A percentile compares a stretch with the other conserved stretches of the same genome.
Conservation (phyloP, 495 filamentous ascomycete species). For the Hypoxylon cercidicola region DNA sequence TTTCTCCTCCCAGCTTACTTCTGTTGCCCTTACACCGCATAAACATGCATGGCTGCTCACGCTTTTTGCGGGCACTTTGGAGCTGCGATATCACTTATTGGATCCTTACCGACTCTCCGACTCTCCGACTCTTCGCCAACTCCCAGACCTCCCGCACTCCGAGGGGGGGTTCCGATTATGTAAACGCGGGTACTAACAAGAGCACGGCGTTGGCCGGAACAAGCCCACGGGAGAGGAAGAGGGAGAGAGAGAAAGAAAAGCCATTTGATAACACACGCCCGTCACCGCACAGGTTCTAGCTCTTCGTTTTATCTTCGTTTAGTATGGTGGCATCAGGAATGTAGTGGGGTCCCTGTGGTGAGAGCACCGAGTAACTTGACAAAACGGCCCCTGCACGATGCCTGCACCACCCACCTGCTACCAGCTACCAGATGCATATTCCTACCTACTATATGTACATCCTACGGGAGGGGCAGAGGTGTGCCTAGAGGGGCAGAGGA, state of each 20-base stretch:
- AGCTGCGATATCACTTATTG: conserved; percentile 18
- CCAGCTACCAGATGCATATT: not conserved
- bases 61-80: conserved; percentile 28
- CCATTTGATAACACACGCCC: conserved; percentile 37
- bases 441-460: conserved; percentile 1
- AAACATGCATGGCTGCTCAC: conserved; percentile 39
- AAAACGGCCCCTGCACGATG: conserved; percentile 26
- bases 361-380: conserved; percentile 25
- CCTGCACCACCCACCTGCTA: conserved; percentile 40
- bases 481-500: too few species aligned
- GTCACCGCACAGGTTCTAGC: conserved; percentile 37
- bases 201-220: conserved; percentile 36
- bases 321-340: conserved; percentile 47
- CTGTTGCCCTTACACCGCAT: conserved; percentile 39
- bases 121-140: conserved; percentile 4
- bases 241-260: conserved; percentile 8
- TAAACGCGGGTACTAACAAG: conserved; percentile 38
- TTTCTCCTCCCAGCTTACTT: conserved; percentile 5
- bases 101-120: conserved; percentile 35
- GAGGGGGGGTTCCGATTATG: conserved; percentile 24
- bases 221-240: conserved; percentile 32
- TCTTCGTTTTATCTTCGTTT: conserved; percentile 27
- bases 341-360: conserved; percentile 41
- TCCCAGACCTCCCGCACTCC: not conserved
- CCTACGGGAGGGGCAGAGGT: conserved; percentile 41